Evolutionary conservation across 768 basidiomycete genomes (phyloP), one percentile per base, ranked within the genome.

Genomic region (Tephrocybe rancida): DNA sequence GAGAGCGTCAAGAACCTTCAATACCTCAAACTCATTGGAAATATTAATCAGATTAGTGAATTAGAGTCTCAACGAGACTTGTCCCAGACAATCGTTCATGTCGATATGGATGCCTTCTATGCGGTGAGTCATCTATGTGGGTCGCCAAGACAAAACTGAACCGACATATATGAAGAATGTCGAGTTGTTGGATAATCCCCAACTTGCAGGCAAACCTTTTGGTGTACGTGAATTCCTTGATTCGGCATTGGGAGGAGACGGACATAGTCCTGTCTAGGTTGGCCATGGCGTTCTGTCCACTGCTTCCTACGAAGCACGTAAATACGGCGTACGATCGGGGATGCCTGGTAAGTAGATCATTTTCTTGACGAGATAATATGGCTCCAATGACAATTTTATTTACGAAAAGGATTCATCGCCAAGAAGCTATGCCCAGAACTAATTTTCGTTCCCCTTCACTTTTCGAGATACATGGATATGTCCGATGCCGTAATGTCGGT

Each of bases 21-120:
- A 35, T 45, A 41, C 21, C 25, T 22, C 22, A 34, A 45, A 48
- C 35, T 13, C 24, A 37, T 37, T 16, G 57, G 34, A 29, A 50
- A 24, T 47, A 1, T 42, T 54, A 34, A 34, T 30, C 49, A 87
- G 90, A 74, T 95, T 3, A 70, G 73, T 18, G 85, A 89, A 55
- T 75, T 96, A 3, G 93, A 96, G 67, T 70, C 76, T 1, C 76
- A 82, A 45, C 75, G 95, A 42, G 94, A 98, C 66, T 71, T 98
- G 25, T 80, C 81, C 2, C 91, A 95, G 67, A 80, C 73, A 18
- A 91, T 99, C 55, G 90, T 98, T 5, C 95, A 98, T 65, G 86
- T 97, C 26, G 97, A 99, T 64, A 94, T 95, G 85, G 96, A 98
- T 67, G 92, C 93, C 3, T 97, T 96, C 72, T 95, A 81, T 58